Base-by-base conservation (phyloP, 805 yeast species). In the Geotrichum ghanense region DNA sequence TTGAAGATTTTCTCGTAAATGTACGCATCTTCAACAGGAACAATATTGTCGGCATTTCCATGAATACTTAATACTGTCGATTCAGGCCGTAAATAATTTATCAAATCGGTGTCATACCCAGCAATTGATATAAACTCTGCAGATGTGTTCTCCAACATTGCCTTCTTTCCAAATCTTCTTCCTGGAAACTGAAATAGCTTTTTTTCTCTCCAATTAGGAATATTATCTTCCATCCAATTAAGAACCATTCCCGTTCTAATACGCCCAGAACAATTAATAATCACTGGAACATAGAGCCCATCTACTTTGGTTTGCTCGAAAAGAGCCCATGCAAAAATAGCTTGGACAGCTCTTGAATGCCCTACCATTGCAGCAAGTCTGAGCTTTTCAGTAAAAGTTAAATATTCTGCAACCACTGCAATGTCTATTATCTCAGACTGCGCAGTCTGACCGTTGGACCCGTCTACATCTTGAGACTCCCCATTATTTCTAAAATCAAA, bases 401-500 rank as follows among this genome's bases (percentile, higher is more conserved):
- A 56, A 49, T 64, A 70, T 21, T 66, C 59, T 41, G 67, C 63
- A 12, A 75, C 71, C 3, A 46, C 53, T 10, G 49, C 51, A 6
- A 56, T 26, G 39, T 49, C 43, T n/a, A 19, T 23, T 12, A 45
- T 31, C 2, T 22, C 43, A 0, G 68, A 56, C 21, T 73, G 77
- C 39, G 86, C 66, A 61, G 89, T 96, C 41, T 75, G 59, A 2
- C 51, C 50, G 26, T 42, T 39, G 1, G 58, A 55, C 44, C 65
- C 64, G 3, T 56, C 67, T 41, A 64, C 66, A 16, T 70, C 79
- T 21, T 75, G 81, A 2, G 95, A 84, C 48, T 74, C 77, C 1
- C 97, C 97, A 61, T 92, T 81, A 4, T 82, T 83, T 47, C 96
- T 71, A 56, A 89, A 88, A 62, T 89, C 97, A 53, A 88, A 79